A percentile compares a stretch with the other conserved stretches of the same genome.
These are phyloP conservation scores for Roridomyces roridus DNA, from an alignment of 768 basidiomycete genomes.

Conservation along the genomic window DNA sequence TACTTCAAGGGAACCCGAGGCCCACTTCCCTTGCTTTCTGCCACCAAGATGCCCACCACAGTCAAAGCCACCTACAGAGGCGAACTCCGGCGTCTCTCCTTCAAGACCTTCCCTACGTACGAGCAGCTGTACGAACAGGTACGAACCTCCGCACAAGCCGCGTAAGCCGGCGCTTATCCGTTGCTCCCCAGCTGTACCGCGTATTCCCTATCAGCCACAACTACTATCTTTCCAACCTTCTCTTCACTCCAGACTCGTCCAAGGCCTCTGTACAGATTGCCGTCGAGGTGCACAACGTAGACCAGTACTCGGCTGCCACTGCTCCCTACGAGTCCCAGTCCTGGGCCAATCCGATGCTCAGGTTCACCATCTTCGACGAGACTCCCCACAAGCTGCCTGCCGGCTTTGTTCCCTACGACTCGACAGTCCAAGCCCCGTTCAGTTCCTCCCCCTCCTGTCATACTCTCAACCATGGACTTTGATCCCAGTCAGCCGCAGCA, in stretches of 20 bases:
- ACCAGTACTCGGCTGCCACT: constrained; percentile 62
- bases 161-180: constrained; percentile 31
- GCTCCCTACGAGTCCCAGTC: constrained; percentile 53
- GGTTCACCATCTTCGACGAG: constrained; percentile 67
- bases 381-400: constrained; percentile 43
- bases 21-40: constrained; percentile 29
- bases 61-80: constrained; percentile 79
- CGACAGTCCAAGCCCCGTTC: constrained; percentile 20
- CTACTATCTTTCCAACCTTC: constrained; percentile 69
- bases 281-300: constrained; percentile 60
- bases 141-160: constrained; percentile 28
- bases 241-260: constrained; percentile 70
- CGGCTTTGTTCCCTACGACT: constrained; percentile 15
- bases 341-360: constrained; percentile 66
- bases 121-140: constrained; percentile 70
- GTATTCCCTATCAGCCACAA: constrained; percentile 67
- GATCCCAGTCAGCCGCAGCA: constrained; percentile 29
- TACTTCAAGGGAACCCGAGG: too few relatives aligned
- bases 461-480: constrained; percentile 36
- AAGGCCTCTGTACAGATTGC: constrained; percentile 64
- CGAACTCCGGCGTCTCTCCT: constrained; percentile 73
- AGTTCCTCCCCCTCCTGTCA: constrained; percentile 43
- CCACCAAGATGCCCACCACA: constrained; percentile 62
- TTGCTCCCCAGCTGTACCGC: constrained; percentile 61
- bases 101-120: constrained; percentile 66